These are phyloP conservation scores for Hyphopichia khmerensis DNA, from an alignment of 1,139 yeast species.

Conservation along the genomic window DNA sequence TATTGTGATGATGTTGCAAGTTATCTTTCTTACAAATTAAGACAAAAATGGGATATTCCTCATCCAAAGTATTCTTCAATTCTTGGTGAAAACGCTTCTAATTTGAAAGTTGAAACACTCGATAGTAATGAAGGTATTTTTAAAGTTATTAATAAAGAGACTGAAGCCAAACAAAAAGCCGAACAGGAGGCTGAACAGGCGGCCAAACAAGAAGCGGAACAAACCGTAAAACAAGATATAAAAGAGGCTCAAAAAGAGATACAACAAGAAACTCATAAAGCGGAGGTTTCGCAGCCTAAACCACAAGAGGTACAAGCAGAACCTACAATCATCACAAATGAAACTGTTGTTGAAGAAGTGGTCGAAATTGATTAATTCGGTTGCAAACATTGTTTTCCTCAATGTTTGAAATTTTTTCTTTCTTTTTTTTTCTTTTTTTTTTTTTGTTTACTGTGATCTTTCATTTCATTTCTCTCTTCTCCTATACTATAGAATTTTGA, in stretches of 20 bases:
- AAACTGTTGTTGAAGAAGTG: neutral
- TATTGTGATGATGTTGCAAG: conserved; percentile 86
- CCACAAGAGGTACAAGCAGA: too few relatives aligned
- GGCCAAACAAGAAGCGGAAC: neutral
- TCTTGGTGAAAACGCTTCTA: conserved; percentile 14
- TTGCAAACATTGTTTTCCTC: neutral
- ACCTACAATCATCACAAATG: too few relatives aligned
- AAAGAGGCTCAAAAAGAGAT: too few relatives aligned
- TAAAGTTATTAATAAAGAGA: conserved; percentile 10
- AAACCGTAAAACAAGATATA: too few relatives aligned
- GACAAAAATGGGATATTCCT: conserved; percentile 58
- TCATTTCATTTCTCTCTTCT: neutral
- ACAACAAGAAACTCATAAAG: too few relatives aligned
- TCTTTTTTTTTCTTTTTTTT: neutral
- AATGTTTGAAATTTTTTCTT: neutral
- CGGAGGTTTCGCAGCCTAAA: too few relatives aligned
- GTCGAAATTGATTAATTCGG: neutral
- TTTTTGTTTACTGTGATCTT: neutral
- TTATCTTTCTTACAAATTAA: conserved; percentile 56
- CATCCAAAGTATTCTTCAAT: conserved; percentile 41
- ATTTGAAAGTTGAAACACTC: conserved; percentile 17
- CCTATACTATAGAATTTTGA: too few relatives aligned
- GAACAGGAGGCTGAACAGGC: too few relatives aligned
- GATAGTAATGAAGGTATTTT: conserved; percentile 25
- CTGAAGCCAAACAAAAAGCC: neutral